Conservation (phyloP, 1,284 basidiomycete species). For the Puccinia horiana region DNA sequence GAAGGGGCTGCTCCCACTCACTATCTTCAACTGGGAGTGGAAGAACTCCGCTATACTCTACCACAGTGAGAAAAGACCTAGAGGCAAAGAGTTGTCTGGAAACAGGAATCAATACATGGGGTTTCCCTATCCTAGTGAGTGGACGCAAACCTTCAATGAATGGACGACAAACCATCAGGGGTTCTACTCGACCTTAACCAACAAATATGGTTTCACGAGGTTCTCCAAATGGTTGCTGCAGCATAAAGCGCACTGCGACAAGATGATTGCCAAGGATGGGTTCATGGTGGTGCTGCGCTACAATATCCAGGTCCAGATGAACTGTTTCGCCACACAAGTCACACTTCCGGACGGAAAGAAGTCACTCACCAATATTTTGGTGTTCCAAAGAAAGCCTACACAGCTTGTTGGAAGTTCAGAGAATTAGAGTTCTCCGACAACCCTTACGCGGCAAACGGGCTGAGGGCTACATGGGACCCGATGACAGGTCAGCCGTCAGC, state of each 20-base stretch:
- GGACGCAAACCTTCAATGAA: neutral
- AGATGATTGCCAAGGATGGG: neutral
- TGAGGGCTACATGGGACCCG: no score
- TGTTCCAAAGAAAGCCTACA: neutral
- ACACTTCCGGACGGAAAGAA: no score
- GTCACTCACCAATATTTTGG: neutral
- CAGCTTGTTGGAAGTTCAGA: no score
- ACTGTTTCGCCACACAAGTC: neutral
- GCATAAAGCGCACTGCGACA: neutral
- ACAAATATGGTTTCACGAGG: neutral
- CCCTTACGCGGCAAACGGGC: no score
- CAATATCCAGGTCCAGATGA: neutral
- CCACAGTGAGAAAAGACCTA: neutral
- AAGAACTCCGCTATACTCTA: neutral
- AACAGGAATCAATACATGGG: neutral
- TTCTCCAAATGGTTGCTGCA: neutral
- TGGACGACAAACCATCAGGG: neutral
- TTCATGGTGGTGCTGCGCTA: no score
- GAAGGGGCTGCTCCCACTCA: neutral
- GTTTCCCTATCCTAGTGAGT: neutral
- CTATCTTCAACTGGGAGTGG: slow-evolving; percentile 6
- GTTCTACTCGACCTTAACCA: neutral
- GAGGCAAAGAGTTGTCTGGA: no score
- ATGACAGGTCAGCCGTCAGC: no score
- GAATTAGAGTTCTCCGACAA: no score